Evolutionary conservation across 805 yeast species (phyloP), one percentile per base, ranked within the genome.

Genomic region (Ogataea saltuana): DNA sequence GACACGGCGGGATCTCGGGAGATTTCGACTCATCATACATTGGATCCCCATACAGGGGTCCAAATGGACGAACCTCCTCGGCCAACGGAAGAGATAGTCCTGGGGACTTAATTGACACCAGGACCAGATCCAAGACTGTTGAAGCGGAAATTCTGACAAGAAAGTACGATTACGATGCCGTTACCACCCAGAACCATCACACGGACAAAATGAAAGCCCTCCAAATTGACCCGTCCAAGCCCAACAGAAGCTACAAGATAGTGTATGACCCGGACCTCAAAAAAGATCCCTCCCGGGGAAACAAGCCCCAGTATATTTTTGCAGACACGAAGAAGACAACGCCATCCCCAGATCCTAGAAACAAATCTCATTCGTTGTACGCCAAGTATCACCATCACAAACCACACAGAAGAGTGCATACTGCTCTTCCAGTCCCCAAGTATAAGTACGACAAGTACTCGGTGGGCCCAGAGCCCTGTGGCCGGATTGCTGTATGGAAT

Each of bases 401-500:
- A 29, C 49, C 48, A 10, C 39, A 20, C 20, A 46, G 45, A 34
- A 45, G 41, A 23, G 41, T 31, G 6, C 41, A 20, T 22, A 39
- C 51, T 1, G 21, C 49, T 1, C 28, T 43, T 6, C 33, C 46
- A 6, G 37, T 50, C 28, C 54, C 68, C 4, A 68, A 67, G 45
- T 74, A 71, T 50, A 52, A 60, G 4, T 86, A 74, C 59, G 96
- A 88, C 60, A 74, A 80, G 45, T 71, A 83, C 55, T 86, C 95
- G 0, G 58, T 87, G 10, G 95, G 93, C 0, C 81, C 84, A 0
- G 78, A 81, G 13, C 96, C 96, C 0, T 72, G 81, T 3, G 67
- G 77, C 7, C 89, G 84, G 54, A 61, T 89, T 28, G 76, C 88
- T 1, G 70, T 87, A 4, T 83, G 87, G 75, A 84, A 82, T 15